Conservation (phyloP, 495 filamentous ascomycete genomes). For the Chaetomium tenue region DNA sequence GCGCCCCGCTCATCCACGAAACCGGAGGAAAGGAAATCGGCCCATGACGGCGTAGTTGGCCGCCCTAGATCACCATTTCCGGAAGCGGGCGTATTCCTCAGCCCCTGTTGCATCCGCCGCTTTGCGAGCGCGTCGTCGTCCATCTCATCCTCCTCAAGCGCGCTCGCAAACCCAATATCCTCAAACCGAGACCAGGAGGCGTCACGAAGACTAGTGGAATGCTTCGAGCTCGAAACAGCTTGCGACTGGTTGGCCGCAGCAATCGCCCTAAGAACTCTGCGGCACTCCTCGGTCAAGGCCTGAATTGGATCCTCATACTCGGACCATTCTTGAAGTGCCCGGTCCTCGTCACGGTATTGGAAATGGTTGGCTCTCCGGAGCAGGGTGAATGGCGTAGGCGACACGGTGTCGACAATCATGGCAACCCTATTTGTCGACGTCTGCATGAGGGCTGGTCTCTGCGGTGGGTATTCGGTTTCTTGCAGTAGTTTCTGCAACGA, state of each 20-base stretch:
- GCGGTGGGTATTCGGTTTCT: constrained; percentile 92
- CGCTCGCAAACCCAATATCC: constrained; percentile 83
- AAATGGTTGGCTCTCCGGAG: constrained; percentile 91
- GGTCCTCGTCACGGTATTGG: constrained; percentile 86
- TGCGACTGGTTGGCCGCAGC: constrained; percentile 83
- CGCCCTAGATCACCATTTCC: constrained; percentile 62
- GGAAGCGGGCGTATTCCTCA: constrained; percentile 64
- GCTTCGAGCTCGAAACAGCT: constrained; percentile 60
- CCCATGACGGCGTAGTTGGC: constrained; percentile 96
- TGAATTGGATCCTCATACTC: constrained; percentile 85
- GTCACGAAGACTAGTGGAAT: constrained; percentile 69
- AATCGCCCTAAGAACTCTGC: constrained; percentile 82
- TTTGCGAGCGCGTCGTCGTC: constrained; percentile 55
- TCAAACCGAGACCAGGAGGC: constrained; percentile 96
- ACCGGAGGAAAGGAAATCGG: constrained; percentile 91
- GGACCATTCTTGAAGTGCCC: constrained; percentile 75
- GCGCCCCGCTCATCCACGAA: constrained; percentile 70
- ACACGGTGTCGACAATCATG: constrained; percentile 95
- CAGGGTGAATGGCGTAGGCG: constrained; percentile 88
- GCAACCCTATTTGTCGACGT: constrained; percentile 81
- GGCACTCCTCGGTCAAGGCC: constrained; percentile 89
- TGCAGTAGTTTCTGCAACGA: constrained; percentile 86
- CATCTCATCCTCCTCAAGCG: constrained; percentile 67
- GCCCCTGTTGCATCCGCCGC: constrained; percentile 39
- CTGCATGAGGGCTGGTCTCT: constrained; percentile 72